Conservation (phyloP, 2,329 filamentous ascomycete species). For the Aspergillus sp. region DNA sequence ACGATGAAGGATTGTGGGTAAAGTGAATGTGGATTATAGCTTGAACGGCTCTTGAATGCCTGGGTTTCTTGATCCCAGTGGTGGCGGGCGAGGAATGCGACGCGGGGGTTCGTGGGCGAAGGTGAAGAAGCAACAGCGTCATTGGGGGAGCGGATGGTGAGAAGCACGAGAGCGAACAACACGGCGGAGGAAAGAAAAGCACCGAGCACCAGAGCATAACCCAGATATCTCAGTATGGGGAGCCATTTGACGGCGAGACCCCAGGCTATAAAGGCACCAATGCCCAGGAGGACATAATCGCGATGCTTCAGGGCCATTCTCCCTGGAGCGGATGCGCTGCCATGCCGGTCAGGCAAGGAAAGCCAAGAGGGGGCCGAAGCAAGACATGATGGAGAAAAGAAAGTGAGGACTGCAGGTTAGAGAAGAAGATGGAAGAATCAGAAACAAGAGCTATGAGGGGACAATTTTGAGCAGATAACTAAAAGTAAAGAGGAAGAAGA, state of each 20-base stretch:
- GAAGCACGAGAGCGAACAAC: slow-evolving; percentile 61
- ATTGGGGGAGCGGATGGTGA: slow-evolving; percentile 52
- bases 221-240: slow-evolving; percentile 78
- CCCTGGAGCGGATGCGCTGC: slow-evolving; percentile 27
- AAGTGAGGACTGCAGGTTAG: no score
- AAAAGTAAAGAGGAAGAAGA: no score
- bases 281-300: slow-evolving; percentile 46
- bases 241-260: slow-evolving; percentile 80
- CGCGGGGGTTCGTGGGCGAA: slow-evolving; percentile 46
- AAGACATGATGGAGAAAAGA: slow-evolving; percentile 3
- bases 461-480: neutral
- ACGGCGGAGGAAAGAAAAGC: slow-evolving; percentile 56
- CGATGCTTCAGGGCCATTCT: slow-evolving; percentile 52
- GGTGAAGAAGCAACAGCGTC: slow-evolving; percentile 35
- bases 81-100: slow-evolving; percentile 62
- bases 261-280: slow-evolving; percentile 72
- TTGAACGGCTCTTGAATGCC: slow-evolving; percentile 64
- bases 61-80: slow-evolving; percentile 72
- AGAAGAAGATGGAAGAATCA: neutral
- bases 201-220: slow-evolving; percentile 79
- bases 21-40: slow-evolving; percentile 69
- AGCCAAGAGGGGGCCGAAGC: neutral
- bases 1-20: slow-evolving; percentile 76
- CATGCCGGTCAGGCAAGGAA: slow-evolving; percentile 2
- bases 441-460: neutral